Conservation (phyloP, 2,329 filamentous ascomycete genomes). For the Fonsecaea pugnacius region DNA sequence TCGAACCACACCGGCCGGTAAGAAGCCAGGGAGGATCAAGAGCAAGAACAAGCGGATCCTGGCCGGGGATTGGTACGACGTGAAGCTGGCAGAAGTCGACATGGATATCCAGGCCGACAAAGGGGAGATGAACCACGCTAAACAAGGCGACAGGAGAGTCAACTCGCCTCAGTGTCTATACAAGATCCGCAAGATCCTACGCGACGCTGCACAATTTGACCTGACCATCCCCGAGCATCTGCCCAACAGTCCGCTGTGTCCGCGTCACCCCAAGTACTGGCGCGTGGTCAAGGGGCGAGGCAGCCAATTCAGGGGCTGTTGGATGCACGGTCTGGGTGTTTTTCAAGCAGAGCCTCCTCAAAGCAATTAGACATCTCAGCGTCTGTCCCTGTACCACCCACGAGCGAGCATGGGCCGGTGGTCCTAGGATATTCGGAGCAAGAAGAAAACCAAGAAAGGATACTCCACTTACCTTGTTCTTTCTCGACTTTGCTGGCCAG, state of each 20-base stretch:
- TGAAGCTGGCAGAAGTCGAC: constrained; percentile 35
- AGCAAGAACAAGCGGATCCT: constrained; percentile 21
- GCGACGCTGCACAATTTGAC: constrained; percentile 25
- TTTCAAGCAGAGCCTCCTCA: constrained; percentile 16
- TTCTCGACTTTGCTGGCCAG: not conserved
- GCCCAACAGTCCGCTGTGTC: constrained; percentile 38
- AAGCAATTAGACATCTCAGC: not conserved
- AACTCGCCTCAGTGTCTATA: constrained; percentile 21
- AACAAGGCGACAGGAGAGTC: constrained; percentile 25
- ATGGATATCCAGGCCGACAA: constrained; percentile 15
- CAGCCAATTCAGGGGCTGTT: constrained; percentile 36
- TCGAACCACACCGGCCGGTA: not conserved
- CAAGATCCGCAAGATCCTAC: constrained; percentile 7
- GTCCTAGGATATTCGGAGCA: not conserved
- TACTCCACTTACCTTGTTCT: not conserved
- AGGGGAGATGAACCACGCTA: constrained; percentile 14
- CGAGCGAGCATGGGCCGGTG: not conserved
- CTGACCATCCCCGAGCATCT: constrained; percentile 37
- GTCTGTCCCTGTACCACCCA: not conserved
- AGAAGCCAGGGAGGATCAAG: constrained; percentile 18
- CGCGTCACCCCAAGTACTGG: constrained; percentile 36
- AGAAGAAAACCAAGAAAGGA: not conserved
- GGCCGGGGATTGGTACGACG: constrained; percentile 35
- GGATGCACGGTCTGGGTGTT: constrained; percentile 37
- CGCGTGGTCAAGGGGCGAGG: constrained; percentile 34